These are phyloP conservation scores for Beauveria rudraprayagi DNA, from an alignment of 2,329 filamentous ascomycete genomes.

Conservation along the genomic window DNA sequence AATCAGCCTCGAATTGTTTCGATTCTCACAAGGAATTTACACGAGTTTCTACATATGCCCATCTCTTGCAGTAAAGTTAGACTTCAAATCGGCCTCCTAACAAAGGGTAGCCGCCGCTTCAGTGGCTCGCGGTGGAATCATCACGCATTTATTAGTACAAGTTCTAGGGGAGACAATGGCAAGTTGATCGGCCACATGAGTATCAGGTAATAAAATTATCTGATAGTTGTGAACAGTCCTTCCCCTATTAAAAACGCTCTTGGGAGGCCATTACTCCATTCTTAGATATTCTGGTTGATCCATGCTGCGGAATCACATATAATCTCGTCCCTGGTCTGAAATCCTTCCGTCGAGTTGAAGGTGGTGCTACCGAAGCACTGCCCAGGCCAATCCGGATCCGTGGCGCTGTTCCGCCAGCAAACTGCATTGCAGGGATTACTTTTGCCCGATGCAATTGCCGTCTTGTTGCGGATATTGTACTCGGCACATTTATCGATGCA, in stretches of 20 bases:
- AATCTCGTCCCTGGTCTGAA: not conserved
- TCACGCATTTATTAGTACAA: too few species aligned
- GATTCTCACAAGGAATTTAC: too few species aligned
- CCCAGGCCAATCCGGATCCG: slow-evolving; percentile 7
- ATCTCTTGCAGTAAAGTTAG: too few species aligned
- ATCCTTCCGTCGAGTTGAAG: slow-evolving; percentile 7
- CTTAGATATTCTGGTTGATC: slow-evolving; percentile 8
- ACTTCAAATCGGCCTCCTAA: too few species aligned
- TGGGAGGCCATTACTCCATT: not conserved
- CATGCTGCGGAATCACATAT: slow-evolving; percentile 12
- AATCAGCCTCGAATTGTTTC: too few species aligned
- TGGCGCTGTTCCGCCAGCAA: slow-evolving; percentile 11
- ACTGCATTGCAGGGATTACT: slow-evolving; percentile 10
- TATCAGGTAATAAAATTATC: not conserved
- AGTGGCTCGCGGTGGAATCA: too few species aligned
- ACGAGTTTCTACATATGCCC: too few species aligned
- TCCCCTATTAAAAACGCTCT: not conserved
- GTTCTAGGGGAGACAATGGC: not conserved
- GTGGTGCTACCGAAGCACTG: slow-evolving; percentile 12
- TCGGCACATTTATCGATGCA: slow-evolving; percentile 12
- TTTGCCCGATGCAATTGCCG: slow-evolving; percentile 1
- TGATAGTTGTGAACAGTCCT: too few species aligned
- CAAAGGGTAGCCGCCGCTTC: too few species aligned
- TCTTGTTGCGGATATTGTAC: slow-evolving; percentile 12
- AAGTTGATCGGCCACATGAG: too few species aligned